Percentiles rank a stretch among this genome's conserved stretches.
phyloP scores from a whole-genome alignment of 805 yeast genomes.

The Suhomyces sp. region DNA sequence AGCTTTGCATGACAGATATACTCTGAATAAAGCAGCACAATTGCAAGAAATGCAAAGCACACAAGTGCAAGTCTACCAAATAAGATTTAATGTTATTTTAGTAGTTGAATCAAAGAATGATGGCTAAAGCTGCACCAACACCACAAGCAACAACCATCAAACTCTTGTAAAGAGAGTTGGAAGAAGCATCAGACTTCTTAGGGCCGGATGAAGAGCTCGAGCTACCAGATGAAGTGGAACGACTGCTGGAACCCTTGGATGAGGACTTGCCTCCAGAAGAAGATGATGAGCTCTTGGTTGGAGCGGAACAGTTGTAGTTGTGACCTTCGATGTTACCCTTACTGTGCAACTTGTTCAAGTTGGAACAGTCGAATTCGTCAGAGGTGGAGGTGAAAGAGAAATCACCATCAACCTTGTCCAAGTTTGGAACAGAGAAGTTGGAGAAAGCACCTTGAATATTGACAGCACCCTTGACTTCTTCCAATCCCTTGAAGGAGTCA shows the following conservation, averaged over 20 bases:
- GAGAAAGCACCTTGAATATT: constrained; percentile 36
- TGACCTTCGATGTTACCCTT: constrained; percentile 40
- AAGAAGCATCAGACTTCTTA: constrained; percentile 11
- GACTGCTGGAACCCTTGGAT: constrained; percentile 13
- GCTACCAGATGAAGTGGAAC: constrained; percentile 16
- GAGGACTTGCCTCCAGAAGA: constrained; percentile 12
- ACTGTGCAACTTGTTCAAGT: constrained; percentile 33
- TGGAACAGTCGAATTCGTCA: constrained; percentile 38
- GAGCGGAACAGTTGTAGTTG: constrained; percentile 43
- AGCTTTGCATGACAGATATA: too few species aligned
- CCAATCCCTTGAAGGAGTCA: constrained; percentile 27
- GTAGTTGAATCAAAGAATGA: constrained; percentile 24
- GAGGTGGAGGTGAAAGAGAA: constrained; percentile 34
- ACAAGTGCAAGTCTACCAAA: too few species aligned
- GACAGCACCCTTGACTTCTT: constrained; percentile 41
- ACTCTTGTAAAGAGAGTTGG: constrained; percentile 2
- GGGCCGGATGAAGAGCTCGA: constrained; percentile 19
- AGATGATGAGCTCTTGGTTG: constrained; percentile 22
- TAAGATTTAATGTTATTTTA: too few species aligned
- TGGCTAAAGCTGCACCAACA: constrained; percentile 28
- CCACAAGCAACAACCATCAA: constrained; percentile 19
- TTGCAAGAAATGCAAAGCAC: too few species aligned
- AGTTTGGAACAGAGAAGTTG: constrained; percentile 39
- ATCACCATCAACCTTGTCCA: constrained; percentile 43
- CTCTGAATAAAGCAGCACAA: too few species aligned